A percentile compares a stretch with the other conserved stretches of the same genome.
Conservation (phyloP, 495 filamentous ascomycete species). For the Rhypophila decipiens region DNA sequence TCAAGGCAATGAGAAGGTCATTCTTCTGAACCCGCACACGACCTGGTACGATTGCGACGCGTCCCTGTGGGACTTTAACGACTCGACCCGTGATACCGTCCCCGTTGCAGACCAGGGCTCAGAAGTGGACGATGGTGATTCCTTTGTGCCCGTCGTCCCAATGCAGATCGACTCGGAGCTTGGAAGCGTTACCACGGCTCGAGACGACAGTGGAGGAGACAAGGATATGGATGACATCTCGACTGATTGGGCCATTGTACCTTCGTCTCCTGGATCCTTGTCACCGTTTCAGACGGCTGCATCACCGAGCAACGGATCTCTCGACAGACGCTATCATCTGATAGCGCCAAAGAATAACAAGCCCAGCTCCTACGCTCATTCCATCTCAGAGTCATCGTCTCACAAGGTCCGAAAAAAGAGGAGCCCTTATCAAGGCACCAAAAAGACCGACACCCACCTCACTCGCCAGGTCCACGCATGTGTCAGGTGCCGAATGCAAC, state of each 20-base stretch:
- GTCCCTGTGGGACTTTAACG: conserved; percentile 5
- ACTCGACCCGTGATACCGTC: background rate
- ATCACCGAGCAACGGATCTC: conserved; percentile 8
- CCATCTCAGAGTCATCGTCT: conserved; percentile 8
- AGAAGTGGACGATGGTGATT: conserved; percentile 7
- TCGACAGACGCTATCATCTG: conserved; percentile 12
- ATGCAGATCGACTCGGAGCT: conserved; percentile 9
- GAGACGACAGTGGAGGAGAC: conserved; percentile 2
- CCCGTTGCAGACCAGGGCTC: background rate
- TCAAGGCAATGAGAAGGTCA: conserved; percentile 2
- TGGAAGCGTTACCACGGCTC: conserved; percentile 2
- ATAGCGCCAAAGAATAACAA: conserved; percentile 14
- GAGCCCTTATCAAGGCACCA: conserved; percentile 20
- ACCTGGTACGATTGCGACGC: conserved; percentile 20
- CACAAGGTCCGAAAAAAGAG: conserved; percentile 21
- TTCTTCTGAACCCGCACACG: conserved; percentile 19
- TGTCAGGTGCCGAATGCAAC: conserved; percentile 30
- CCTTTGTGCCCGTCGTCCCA: conserved; percentile 9
- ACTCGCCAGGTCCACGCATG: conserved; percentile 30
- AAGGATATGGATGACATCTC: conserved; percentile 7
- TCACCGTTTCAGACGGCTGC: conserved; percentile 5
- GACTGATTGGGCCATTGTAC: conserved; percentile 17
- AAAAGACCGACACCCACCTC: conserved; percentile 23
- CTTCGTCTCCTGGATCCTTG: conserved; percentile 9
- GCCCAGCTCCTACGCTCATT: conserved; percentile 4